Conservation (phyloP, 2,329 filamentous ascomycete genomes). For the Dothideomycetes sp. region DNA sequence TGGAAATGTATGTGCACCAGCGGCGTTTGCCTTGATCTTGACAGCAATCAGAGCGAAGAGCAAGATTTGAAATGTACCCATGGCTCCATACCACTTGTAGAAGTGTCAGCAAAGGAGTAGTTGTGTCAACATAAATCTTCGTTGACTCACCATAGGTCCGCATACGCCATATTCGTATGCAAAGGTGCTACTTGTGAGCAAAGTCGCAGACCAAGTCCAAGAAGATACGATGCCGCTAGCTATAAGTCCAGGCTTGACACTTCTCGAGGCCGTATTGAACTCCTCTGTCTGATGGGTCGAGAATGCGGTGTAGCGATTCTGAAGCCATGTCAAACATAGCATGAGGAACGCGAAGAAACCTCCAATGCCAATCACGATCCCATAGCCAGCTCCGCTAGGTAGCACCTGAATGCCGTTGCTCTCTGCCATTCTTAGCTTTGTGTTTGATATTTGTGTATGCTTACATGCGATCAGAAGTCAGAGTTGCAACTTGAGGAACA, state of each 20-base stretch:
- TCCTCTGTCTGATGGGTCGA: conserved; percentile 46
- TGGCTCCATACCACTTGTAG: conserved; percentile 32
- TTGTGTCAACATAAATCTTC: neutral
- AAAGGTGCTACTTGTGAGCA: conserved; percentile 22
- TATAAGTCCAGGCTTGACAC: conserved; percentile 78
- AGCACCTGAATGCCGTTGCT: conserved; percentile 3
- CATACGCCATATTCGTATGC: conserved; percentile 27
- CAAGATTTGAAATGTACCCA: conserved; percentile 33
- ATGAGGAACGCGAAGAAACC: conserved; percentile 51
- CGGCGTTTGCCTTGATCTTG: conserved; percentile 32
- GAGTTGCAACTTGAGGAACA: too few species aligned
- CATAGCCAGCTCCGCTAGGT: conserved; percentile 2
- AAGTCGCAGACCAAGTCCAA: conserved; percentile 58
- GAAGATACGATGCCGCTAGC: conserved; percentile 78
- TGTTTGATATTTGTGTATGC: too few species aligned
- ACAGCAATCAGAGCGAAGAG: conserved; percentile 33
- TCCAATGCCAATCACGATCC: conserved; percentile 63
- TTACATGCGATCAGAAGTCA: too few species aligned
- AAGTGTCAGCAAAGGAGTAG: neutral
- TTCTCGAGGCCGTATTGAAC: conserved; percentile 79
- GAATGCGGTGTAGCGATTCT: conserved; percentile 31
- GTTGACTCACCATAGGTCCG: conserved; percentile 16
- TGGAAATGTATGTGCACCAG: conserved; percentile 29
- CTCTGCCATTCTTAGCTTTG: too few species aligned
- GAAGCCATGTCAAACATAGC: conserved; percentile 19